Conservation (phyloP, 2,329 filamentous ascomycete species). For the Calonectria hawksworthii region DNA sequence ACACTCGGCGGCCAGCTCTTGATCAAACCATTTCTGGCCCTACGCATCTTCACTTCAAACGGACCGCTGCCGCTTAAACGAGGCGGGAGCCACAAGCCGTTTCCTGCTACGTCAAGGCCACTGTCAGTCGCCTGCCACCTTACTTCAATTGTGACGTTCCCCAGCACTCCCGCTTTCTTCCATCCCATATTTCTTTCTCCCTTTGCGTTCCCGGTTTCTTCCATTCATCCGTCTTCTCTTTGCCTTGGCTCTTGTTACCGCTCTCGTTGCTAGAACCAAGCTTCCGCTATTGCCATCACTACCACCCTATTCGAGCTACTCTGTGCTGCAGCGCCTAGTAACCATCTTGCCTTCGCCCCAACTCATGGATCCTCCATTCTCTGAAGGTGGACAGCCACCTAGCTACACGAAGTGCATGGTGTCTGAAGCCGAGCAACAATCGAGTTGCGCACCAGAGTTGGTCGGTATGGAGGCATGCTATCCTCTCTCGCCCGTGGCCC, state of each 20-base stretch:
- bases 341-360: constrained; percentile 31
- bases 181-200: constrained; percentile 7
- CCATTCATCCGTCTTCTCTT: constrained; percentile 19
- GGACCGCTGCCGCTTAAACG: constrained; percentile 40
- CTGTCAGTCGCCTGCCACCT: constrained; percentile 41
- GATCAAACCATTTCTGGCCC: constrained; percentile 39
- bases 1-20: constrained; percentile 36
- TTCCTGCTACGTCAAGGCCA: constrained; percentile 44
- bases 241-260: neutral
- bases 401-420: constrained; percentile 50
- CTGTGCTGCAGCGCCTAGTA: constrained; percentile 37
- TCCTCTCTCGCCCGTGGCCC: constrained; percentile 38
- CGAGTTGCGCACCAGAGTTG: constrained; percentile 45
- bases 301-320: constrained; percentile 21
- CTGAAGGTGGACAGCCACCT: constrained; percentile 45
- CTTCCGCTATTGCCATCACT: constrained; percentile 17
- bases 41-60: constrained; percentile 38
- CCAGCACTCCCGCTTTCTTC: constrained; percentile 32
- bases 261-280: neutral
- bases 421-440: constrained; percentile 46
- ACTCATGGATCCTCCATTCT: constrained; percentile 48
- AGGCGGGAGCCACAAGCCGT: constrained; percentile 40
- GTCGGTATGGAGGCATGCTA: constrained; percentile 44
- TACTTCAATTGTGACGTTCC: constrained; percentile 47
- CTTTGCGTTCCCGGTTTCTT: neutral